Conservation (phyloP, 2,329 filamentous ascomycete genomes). For the Stagonosporopsis chrysanthemi region DNA sequence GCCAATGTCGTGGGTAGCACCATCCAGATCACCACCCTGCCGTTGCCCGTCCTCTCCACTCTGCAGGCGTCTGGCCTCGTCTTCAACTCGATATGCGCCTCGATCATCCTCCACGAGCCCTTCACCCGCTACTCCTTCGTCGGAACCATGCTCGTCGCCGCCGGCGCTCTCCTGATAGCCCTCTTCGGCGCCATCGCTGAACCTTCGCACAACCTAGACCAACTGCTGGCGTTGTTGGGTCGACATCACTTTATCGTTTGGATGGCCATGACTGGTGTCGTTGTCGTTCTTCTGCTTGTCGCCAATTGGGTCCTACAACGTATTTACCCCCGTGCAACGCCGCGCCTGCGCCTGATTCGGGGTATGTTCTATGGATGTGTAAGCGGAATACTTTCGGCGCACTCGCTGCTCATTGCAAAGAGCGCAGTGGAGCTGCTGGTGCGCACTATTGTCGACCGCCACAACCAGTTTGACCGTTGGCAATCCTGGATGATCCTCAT, state of each 20-base stretch:
- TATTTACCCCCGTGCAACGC: slow-evolving; percentile 56
- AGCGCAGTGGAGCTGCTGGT: slow-evolving; percentile 95
- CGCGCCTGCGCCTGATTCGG: slow-evolving; percentile 75
- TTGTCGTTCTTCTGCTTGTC: slow-evolving; percentile 74
- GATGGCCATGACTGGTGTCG: slow-evolving; percentile 80
- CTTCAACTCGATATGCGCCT: slow-evolving; percentile 98
- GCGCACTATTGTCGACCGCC: slow-evolving; percentile 80
- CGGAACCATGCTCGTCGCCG: slow-evolving; percentile 86
- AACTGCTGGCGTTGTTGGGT: slow-evolving; percentile 78
- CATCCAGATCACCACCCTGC: slow-evolving; percentile 95
- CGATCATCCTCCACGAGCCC: slow-evolving; percentile 87
- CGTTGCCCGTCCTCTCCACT: slow-evolving; percentile 91
- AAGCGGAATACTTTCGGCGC: slow-evolving; percentile 89
- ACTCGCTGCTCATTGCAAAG: slow-evolving; percentile 92
- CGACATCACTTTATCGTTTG: slow-evolving; percentile 81
- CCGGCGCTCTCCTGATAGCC: slow-evolving; percentile 89
- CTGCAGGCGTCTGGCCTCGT: slow-evolving; percentile 90
- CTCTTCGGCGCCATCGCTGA: slow-evolving; percentile 94
- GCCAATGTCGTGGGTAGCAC: slow-evolving; percentile 94
- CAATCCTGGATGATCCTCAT: slow-evolving; percentile 92
- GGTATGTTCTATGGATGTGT: slow-evolving; percentile 90
- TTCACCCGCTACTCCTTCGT: slow-evolving; percentile 94
- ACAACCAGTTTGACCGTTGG: slow-evolving; percentile 95
- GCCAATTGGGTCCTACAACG: slow-evolving; percentile 48
- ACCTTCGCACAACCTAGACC: slow-evolving; percentile 84